Evolutionary conservation across 768 basidiomycete species (phyloP).

Genomic region (Mycena metata): DNA sequence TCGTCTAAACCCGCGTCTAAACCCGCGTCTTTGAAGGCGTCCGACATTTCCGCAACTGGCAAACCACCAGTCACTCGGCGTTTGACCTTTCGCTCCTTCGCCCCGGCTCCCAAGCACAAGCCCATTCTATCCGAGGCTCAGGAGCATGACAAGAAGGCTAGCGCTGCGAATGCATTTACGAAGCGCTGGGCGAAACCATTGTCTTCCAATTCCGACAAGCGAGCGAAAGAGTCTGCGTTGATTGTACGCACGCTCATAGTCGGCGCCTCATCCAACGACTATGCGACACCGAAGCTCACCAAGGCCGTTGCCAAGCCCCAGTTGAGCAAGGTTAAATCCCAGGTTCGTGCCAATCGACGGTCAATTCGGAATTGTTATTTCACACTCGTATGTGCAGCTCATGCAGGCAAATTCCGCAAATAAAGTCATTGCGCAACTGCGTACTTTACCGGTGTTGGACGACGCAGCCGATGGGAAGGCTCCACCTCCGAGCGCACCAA

Average conservation of each 20-base stretch:
- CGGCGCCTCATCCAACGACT: constrained; percentile 57
- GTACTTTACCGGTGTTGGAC: constrained; percentile 66
- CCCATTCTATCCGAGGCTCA: constrained; percentile 50
- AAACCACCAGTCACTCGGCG: constrained; percentile 51
- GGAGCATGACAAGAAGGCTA: constrained; percentile 57
- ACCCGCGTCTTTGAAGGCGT: neutral
- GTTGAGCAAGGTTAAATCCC: constrained; percentile 72
- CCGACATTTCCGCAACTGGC: constrained; percentile 2
- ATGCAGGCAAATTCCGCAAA: constrained; percentile 76
- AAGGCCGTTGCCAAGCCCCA: constrained; percentile 62
- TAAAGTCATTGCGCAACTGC: constrained; percentile 80
- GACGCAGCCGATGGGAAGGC: constrained; percentile 40
- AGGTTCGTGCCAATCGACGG: constrained; percentile 20
- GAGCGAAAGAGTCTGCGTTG: constrained; percentile 74
- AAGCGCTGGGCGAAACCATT: constrained; percentile 48
- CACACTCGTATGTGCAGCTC: constrained; percentile 56
- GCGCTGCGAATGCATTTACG: constrained; percentile 51
- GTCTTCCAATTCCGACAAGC: constrained; percentile 64
- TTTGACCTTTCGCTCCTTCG: constrained; percentile 64
- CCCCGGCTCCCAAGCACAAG: constrained; percentile 51
- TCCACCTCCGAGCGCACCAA: constrained; percentile 57
- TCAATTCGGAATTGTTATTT: neutral
- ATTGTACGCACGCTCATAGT: constrained; percentile 78
- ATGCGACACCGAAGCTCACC: constrained; percentile 53
- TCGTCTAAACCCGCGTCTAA: constrained; percentile 1